Base-by-base conservation (phyloP, 2,329 filamentous ascomycete species). In the Aspergillus floridensis region DNA sequence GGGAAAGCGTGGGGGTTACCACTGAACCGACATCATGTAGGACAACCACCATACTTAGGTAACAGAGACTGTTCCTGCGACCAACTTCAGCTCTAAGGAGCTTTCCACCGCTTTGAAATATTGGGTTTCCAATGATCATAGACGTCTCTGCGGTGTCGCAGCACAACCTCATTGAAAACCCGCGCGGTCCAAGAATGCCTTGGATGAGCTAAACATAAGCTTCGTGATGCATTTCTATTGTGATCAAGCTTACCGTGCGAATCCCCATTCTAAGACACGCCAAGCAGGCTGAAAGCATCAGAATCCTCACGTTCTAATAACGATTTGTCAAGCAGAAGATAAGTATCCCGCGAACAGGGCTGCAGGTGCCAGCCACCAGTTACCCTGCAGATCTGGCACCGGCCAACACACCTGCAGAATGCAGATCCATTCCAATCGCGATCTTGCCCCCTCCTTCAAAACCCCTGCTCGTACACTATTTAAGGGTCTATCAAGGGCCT, bases 381-480 rank as follows among this genome's bases (percentile, higher is more conserved):
- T 16, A 44, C 38, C 38, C 38, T 44, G 38, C 38, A 97, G 38
- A 44, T 44, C 38, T 19, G 38, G 38, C 38, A 44, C 14, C 38
- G 16, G 14, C 16, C 29, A 55, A 26, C 38, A 32, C 53, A 24
- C 6, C 53, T 26, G 53, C 53, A 55, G 52, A 55, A 55, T 55
- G 53, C 26, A 47, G 53, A 55, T 55, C 53, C 53, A 55, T 55
- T 55, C 53, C 53, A 38, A 21, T 48, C 21, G n/a, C 19, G 29
- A 32, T 55, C 47, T 55, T 47, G 46, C 32, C 31, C 46, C 53
- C 53, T 47, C 22, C 19, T 48, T 35, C 41, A n/a, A n/a, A n/a
- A 1, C 51, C 26, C 26, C 53, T 16, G 11, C 31, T 38, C 12
- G 19, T 5, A 14, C n/a, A 53, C 1, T 46, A 26, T 26, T 29